A percentile compares a stretch with the other conserved stretches of the same genome.
phyloP scores from a whole-genome alignment of 768 basidiomycete genomes.

The Pulveroboletus sp. region DNA sequence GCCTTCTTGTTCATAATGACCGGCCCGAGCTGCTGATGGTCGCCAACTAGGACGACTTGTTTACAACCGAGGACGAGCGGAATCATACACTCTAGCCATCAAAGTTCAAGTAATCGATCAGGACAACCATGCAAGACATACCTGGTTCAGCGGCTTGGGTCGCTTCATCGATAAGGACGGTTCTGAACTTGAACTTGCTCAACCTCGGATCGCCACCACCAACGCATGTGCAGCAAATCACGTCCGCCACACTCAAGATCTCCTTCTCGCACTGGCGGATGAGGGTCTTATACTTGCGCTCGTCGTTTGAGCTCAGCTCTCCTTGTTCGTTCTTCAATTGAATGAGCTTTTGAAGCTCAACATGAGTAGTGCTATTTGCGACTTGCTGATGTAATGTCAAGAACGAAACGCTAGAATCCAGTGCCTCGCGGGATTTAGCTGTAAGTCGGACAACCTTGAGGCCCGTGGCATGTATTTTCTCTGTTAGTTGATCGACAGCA shows the following conservation, averaged over 20 bases:
- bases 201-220: slow-evolving; percentile 95
- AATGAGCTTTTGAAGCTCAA: slow-evolving; percentile 96
- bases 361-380: slow-evolving; percentile 91
- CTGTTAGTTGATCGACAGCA: slow-evolving; percentile 97
- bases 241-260: slow-evolving; percentile 90
- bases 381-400: slow-evolving; percentile 97
- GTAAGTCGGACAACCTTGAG: slow-evolving; percentile 97
- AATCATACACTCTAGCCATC: slow-evolving; percentile 89
- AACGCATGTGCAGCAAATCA: slow-evolving; percentile 98
- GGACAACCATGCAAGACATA: slow-evolving; percentile 29
- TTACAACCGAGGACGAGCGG: slow-evolving; percentile 97
- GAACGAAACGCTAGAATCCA: slow-evolving; percentile 93
- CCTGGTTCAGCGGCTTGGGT: slow-evolving; percentile 98
- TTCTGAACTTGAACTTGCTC: slow-evolving; percentile 96
- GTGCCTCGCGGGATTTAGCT: slow-evolving; percentile 95
- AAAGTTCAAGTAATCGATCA: slow-evolving; percentile 6
- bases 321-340: slow-evolving; percentile 98
- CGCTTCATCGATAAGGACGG: slow-evolving; percentile 96
- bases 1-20: slow-evolving; percentile 99
- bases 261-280: slow-evolving; percentile 97
- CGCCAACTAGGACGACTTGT: slow-evolving; percentile 96
- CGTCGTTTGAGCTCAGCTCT: slow-evolving; percentile 93
- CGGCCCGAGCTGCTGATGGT: slow-evolving; percentile 94
- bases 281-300: slow-evolving; percentile 95
- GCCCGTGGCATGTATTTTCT: slow-evolving; percentile 99